Percentiles rank a stretch among this genome's conserved stretches.
These are phyloP conservation scores for Triticum dicoccoides DNA, from an alignment of 176 grass and related monocot species.

Conservation along the genomic window DNA sequence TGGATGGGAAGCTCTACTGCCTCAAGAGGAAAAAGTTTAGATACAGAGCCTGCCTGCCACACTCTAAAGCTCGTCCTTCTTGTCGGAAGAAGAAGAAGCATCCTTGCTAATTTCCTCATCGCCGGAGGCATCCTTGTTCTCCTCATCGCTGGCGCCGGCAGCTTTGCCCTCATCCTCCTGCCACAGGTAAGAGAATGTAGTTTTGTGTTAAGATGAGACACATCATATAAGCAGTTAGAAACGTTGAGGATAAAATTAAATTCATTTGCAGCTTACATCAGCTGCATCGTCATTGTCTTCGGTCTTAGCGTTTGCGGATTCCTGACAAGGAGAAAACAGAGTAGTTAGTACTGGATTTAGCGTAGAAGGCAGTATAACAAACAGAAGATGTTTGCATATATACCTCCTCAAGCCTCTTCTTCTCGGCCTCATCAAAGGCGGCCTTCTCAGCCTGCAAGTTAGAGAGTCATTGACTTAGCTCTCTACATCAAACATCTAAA, in stretches of 20 bases:
- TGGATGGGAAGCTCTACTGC: neutral
- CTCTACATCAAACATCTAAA: neutral
- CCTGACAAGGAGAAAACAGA: slow-evolving; percentile 9
- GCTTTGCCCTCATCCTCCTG: slow-evolving; percentile 36
- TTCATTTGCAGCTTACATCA: slow-evolving; percentile 25
- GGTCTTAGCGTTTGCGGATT: slow-evolving; percentile 25
- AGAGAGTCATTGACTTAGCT: neutral
- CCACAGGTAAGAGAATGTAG: neutral
- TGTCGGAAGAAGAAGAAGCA: neutral
- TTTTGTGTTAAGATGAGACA: neutral
- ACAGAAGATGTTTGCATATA: neutral
- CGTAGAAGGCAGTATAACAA: neutral
- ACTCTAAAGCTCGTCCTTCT: slow-evolving; percentile 61
- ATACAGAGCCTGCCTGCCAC: neutral
- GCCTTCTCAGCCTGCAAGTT: slow-evolving; percentile 66
- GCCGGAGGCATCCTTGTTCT: neutral
- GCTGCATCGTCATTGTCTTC: slow-evolving; percentile 1
- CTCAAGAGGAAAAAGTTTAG: neutral
- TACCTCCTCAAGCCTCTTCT: slow-evolving; percentile 74
- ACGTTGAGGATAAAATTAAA: neutral
- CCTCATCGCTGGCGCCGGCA: neutral
- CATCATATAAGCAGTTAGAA: neutral
- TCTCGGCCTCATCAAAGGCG: slow-evolving; percentile 72
- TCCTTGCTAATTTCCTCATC: slow-evolving; percentile 8
- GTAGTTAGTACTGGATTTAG: neutral